Base-by-base conservation (phyloP, 768 basidiomycete genomes). In the Podaxis sp. region DNA sequence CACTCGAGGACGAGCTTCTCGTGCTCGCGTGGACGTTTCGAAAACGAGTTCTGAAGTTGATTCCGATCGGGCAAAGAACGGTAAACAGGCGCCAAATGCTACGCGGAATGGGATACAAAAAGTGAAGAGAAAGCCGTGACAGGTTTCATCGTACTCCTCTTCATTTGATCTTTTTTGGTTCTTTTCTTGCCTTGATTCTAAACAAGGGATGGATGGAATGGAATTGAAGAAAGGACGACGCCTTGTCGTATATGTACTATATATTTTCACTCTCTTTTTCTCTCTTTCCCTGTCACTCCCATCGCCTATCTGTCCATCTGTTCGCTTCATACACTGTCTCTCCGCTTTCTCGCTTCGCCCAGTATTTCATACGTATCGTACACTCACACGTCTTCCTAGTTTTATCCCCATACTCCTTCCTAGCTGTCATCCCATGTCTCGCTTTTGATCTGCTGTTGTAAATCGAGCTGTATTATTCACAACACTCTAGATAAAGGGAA, bases 1-100 rank as follows among this genome's bases (percentile, higher is more conserved):
- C 24, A 80, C 79, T 63, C 77, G 79, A 33, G 74, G 77, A 36
- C 72, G 78, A 57, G 74, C 71, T 30, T 63, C 61, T 49, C 61
- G 61, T 12, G 55, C 54, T 57, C 61, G 61, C 48, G 55, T 63
- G 5, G 61, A 63, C 13, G 7, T 26, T 24, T 51, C 26, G 33
- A 63, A 63, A 52, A 51, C 15, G 17, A 26, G 4, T 4, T 49
- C 61, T n/a, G 61, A 63, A 15, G 55, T 19, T 5, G 53, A 56
- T 17, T 17, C 48, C 15, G 55, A 63, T 24, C 54, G 53, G 30
- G 44, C 44, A 24, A 62, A 55, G 46, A 38, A 53, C 33, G 53
- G 53, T 30, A 62, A 62, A 54, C 61, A 42, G 36, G 52, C 40
- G 13, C 53, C 17, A n/a, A 48, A 30, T 28, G 40, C 15, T 62